These are phyloP conservation scores for Penicillium turbatum DNA, from an alignment of 495 filamentous ascomycete genomes.

Conservation along the genomic window DNA sequence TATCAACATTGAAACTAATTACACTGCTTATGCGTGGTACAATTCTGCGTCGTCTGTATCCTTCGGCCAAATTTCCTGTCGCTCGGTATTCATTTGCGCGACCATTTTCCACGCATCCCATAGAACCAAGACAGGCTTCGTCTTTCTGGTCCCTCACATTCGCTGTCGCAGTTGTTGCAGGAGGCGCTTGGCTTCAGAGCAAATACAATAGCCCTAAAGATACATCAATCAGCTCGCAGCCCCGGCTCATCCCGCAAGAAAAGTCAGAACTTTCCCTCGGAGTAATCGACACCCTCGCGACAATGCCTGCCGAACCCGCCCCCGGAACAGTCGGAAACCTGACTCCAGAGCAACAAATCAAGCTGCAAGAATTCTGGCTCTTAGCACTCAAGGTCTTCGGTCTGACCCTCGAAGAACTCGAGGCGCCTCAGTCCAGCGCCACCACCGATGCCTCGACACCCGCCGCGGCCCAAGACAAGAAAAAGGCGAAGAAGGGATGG, in stretches of 20 bases:
- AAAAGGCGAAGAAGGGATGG: conserved; percentile 62
- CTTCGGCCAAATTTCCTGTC: conserved; percentile 32
- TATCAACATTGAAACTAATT: neutral
- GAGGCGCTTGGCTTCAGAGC: conserved; percentile 36
- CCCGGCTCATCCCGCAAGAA: conserved; percentile 16
- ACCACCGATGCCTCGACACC: conserved; percentile 21
- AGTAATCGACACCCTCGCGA: conserved; percentile 40
- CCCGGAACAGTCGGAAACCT: conserved; percentile 84
- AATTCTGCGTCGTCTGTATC: conserved; percentile 30
- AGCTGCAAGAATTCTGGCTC: conserved; percentile 83
- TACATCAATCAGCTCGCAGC: conserved; percentile 2
- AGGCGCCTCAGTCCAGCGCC: conserved; percentile 13
- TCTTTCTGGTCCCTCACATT: conserved; percentile 40
- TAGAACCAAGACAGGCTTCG: conserved; percentile 35
- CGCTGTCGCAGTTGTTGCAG: conserved; percentile 30
- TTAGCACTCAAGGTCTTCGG: conserved; percentile 76
- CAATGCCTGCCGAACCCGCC: conserved; percentile 42
- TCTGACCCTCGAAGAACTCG: conserved; percentile 42
- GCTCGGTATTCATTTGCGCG: conserved; percentile 19
- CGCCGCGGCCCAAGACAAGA: conserved; percentile 41
- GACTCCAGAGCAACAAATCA: conserved; percentile 81
- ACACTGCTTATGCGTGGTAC: conserved; percentile 36
- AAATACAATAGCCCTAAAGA: conserved; percentile 25
- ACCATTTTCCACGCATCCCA: conserved; percentile 28
- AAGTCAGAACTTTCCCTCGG: conserved; percentile 28